Evolutionary conservation across 1,284 basidiomycete genomes (phyloP).

Genomic region (Moesziomyces sp.): DNA sequence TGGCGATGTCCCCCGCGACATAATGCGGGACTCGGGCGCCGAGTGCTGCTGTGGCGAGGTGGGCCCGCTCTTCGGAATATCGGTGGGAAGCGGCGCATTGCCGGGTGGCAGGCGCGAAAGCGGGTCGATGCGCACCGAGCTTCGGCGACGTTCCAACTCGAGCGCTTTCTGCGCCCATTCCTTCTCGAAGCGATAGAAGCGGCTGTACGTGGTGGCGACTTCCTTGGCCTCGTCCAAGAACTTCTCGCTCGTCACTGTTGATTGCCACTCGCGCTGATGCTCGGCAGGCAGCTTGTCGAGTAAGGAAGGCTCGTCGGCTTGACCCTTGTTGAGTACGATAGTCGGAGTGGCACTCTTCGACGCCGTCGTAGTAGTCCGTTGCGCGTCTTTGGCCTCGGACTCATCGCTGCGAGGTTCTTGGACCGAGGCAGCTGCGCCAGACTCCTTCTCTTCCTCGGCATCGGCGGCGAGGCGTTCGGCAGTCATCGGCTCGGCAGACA

Average conservation of each 20-base stretch:
- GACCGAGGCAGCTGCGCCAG: not conserved
- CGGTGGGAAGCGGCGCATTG: slow-evolving; percentile 14
- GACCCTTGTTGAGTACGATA: slow-evolving; percentile 19
- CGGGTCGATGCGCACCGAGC: slow-evolving; percentile 40
- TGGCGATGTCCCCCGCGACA: slow-evolving; percentile 36
- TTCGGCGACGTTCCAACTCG: slow-evolving; percentile 43
- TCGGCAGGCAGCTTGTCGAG: slow-evolving; percentile 4
- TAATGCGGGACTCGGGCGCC: slow-evolving; percentile 36
- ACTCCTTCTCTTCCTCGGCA: not conserved
- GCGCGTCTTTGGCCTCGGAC: not conserved
- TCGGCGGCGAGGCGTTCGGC: slow-evolving; percentile 8
- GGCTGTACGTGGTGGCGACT: slow-evolving; percentile 33
- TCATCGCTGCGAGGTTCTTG: not conserved
- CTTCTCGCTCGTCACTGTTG: slow-evolving; percentile 10
- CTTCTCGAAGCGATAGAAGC: slow-evolving; percentile 49
- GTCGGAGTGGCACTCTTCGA: slow-evolving; percentile 9
- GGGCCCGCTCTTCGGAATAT: slow-evolving; percentile 1
- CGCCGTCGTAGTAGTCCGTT: slow-evolving; percentile 10
- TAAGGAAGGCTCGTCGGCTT: not conserved
- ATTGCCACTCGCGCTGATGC: slow-evolving; percentile 15
- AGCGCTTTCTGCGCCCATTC: slow-evolving; percentile 48
- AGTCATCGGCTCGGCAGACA: slow-evolving; percentile 20
- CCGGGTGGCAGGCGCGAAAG: slow-evolving; percentile 25
- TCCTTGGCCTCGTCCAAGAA: slow-evolving; percentile 36
- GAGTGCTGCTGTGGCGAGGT: slow-evolving; percentile 32